These are phyloP conservation scores for Vaccinium vitisidaea DNA, from an alignment of 148 eudicot genomes.

Conservation along the genomic window DNA sequence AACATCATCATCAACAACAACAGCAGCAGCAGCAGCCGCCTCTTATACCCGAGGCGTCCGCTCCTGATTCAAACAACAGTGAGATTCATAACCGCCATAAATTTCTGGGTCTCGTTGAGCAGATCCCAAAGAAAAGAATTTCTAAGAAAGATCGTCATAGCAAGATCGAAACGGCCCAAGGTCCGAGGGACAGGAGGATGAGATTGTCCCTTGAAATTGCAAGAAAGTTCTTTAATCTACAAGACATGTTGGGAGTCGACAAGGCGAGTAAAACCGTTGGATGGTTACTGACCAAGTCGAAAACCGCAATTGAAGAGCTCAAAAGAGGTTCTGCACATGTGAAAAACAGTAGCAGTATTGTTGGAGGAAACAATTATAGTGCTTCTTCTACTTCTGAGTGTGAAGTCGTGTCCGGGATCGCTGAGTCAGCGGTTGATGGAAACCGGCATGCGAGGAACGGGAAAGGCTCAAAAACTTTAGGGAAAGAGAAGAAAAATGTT, in stretches of 20 bases:
- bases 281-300: constrained; percentile 53
- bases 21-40: constrained; percentile 1
- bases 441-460: not conserved
- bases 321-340: not conserved
- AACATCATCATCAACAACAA: constrained; percentile 12
- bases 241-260: constrained; percentile 59
- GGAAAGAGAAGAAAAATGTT: constrained; percentile 10
- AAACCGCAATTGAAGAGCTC: constrained; percentile 48
- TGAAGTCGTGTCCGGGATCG: constrained; percentile 35
- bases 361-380: constrained; percentile 24
- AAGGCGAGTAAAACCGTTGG: constrained; percentile 66
- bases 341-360: constrained; percentile 8
- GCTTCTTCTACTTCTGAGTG: constrained; percentile 47
- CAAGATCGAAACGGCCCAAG: constrained; percentile 68
- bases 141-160: constrained; percentile 69
- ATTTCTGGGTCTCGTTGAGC: not conserved
- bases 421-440: not conserved
- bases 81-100: not conserved
- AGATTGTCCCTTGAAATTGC: constrained; percentile 69
- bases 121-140: constrained; percentile 26
- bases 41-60: not conserved
- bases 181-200: constrained; percentile 70
- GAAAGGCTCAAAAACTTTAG: not conserved
- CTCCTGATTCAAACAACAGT: not conserved
- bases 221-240: constrained; percentile 50